Conservation (phyloP, 805 yeast species). For the Starmerella bombi region DNA sequence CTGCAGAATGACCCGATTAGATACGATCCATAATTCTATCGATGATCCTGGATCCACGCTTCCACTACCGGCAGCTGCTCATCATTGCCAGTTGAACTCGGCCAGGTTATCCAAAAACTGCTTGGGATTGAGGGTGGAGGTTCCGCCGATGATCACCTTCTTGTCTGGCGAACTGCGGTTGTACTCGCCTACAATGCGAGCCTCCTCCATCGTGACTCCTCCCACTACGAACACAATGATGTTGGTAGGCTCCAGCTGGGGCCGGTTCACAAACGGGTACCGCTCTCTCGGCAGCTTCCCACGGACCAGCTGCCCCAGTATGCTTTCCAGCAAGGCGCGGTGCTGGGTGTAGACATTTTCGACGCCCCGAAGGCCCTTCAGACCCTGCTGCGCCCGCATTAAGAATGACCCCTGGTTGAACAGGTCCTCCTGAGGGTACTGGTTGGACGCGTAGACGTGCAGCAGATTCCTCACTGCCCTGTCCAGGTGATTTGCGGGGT, state of each 20-base stretch:
- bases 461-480: conserved; percentile 37
- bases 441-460: conserved; percentile 25
- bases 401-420: conserved; percentile 30
- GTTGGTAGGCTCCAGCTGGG: conserved; percentile 27
- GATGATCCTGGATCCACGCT: too few species aligned
- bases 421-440: conserved; percentile 34
- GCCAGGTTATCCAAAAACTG: conserved; percentile 8
- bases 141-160: conserved; percentile 71
- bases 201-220: conserved; percentile 88
- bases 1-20: too few species aligned
- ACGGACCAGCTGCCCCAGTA: conserved; percentile 32
- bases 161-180: conserved; percentile 40
- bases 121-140: conserved; percentile 25
- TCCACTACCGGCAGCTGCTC: too few species aligned
- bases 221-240: conserved; percentile 44
- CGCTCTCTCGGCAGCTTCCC: conserved; percentile 31
- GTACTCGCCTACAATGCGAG: conserved; percentile 63
- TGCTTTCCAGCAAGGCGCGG: conserved; percentile 51
- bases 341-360: conserved; percentile 77
- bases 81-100: conserved; percentile 1
- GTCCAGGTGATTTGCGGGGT: conserved; percentile 26
- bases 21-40: too few species aligned
- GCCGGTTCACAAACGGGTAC: conserved; percentile 35
- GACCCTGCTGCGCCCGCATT: conserved; percentile 32
- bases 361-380: conserved; percentile 32